Evolutionary conservation across 192 early-diverging fungal species (phyloP).

Genomic region (Umbelopsis sp.): DNA sequence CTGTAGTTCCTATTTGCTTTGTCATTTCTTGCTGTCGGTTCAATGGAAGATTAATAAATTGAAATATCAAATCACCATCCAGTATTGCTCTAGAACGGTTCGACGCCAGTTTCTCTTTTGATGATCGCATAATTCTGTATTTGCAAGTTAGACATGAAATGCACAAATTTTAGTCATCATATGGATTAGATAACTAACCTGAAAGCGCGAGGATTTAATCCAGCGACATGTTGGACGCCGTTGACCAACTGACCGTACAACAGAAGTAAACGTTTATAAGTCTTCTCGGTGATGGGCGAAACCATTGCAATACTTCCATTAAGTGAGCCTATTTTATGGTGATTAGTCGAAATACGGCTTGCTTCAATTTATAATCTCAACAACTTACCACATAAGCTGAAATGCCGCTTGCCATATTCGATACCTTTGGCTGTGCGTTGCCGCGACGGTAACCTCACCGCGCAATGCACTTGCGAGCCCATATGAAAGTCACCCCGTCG

Average conservation of each 20-base stretch:
- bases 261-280: slow-evolving; percentile 86
- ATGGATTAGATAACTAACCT: slow-evolving; percentile 50
- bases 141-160: not conserved
- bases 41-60: slow-evolving; percentile 68
- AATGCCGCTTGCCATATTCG: slow-evolving; percentile 25
- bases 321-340: slow-evolving; percentile 50
- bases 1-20: slow-evolving; percentile 84
- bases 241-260: slow-evolving; percentile 87
- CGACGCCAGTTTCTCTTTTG: slow-evolving; percentile 67
- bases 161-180: not conserved
- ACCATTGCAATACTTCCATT: slow-evolving; percentile 72
- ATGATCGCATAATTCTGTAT: slow-evolving; percentile 36
- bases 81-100: slow-evolving; percentile 80
- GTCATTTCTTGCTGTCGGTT: slow-evolving; percentile 82
- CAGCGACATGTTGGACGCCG: slow-evolving; percentile 79
- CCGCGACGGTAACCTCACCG: slow-evolving; percentile 60
- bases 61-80: slow-evolving; percentile 84
- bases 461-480: slow-evolving; percentile 72
- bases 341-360: slow-evolving; percentile 34
- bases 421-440: slow-evolving; percentile 43
- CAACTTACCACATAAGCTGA: slow-evolving; percentile 53
- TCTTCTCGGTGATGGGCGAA: slow-evolving; percentile 85
- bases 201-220: slow-evolving; percentile 91
- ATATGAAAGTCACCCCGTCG: slow-evolving; percentile 89
- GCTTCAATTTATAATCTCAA: slow-evolving; percentile 30